Base-by-base conservation (phyloP, 371 early-diverging fungal species). In the Rhizomucor miehei region DNA sequence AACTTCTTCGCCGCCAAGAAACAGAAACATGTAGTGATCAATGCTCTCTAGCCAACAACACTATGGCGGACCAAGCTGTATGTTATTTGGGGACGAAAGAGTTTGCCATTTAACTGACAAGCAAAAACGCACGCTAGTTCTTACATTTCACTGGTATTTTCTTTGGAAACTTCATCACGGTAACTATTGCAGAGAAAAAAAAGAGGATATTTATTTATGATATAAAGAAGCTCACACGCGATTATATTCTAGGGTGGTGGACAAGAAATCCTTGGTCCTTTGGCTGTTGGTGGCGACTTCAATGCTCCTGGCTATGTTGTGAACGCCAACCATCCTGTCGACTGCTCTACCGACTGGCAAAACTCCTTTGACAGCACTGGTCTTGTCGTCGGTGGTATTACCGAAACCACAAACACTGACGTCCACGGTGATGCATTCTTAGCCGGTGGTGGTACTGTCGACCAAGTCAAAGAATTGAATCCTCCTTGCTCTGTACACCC, bases 101-200 rank as follows among this genome's bases (percentile, higher is more conserved):
- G 29, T 5, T 8, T 29, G n/a, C n/a, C n/a, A n/a, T n/a, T n/a
- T n/a, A n/a, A n/a, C n/a, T n/a, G n/a, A n/a, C n/a, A n/a, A n/a
- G n/a, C n/a, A n/a, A n/a, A n/a, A n/a, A n/a, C n/a, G n/a, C n/a
- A n/a, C n/a, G n/a, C 29, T 29, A 29, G 29, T 8, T 29, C 29
- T 29, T 8, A 29, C 45, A 48, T 40, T 65, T 65, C 43, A 65
- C 56, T 34, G 65, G 51, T n/a, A 60, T 65, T 24, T 56, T 65
- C 34, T 60, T 65, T 51, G 60, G 57, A 13, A 47, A 57, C 44
- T 65, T 65, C 14, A 44, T 14, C 5, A 60, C 54, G 5, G 40
- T 3, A 19, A 44, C n/a, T n/a, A n/a, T n/a, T n/a, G n/a, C n/a
- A n/a, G n/a, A n/a, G n/a, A n/a, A n/a, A n/a, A n/a, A n/a, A n/a